Conservation (phyloP, 1,284 basidiomycete genomes). For the Marasmius tenuissimus region DNA sequence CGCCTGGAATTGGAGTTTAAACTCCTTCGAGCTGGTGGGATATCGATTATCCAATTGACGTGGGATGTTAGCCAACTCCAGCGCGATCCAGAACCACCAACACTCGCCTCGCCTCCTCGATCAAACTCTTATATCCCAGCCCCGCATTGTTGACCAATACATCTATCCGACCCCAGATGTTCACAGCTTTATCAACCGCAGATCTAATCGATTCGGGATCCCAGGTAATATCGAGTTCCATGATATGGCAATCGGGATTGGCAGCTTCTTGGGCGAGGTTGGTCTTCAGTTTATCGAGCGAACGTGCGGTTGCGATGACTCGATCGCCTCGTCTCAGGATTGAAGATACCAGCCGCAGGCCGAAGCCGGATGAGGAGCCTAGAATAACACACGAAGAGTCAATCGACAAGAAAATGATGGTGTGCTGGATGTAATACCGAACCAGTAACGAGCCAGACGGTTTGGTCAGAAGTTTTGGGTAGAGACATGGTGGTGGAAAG, state of each 20-base stretch:
- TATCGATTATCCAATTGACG: no score
- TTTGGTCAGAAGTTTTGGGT: neutral
- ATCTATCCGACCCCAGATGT: conserved; percentile 50
- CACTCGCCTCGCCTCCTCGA: conserved; percentile 52
- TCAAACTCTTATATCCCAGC: conserved; percentile 31
- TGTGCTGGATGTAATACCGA: neutral
- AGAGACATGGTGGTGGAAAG: neutral
- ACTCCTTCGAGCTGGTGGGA: conserved; percentile 29
- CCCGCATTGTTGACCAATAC: conserved; percentile 59
- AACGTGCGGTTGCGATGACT: neutral
- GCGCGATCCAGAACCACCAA: no score
- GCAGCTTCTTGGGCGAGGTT: neutral
- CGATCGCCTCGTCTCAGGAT: neutral
- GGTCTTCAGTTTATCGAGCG: neutral
- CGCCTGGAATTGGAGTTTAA: conserved; percentile 42
- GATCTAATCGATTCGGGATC: conserved; percentile 35
- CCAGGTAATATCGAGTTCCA: conserved; percentile 45
- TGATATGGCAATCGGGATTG: conserved; percentile 29
- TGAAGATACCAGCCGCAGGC: neutral
- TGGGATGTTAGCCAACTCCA: no score
- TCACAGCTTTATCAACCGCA: conserved; percentile 36
- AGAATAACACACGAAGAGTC: neutral
- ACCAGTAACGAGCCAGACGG: neutral
- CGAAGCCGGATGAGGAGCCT: neutral
- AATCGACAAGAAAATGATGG: neutral